Base-by-base conservation (phyloP, 192 early-diverging fungal species). In the Bifiguratus adelaidae region DNA sequence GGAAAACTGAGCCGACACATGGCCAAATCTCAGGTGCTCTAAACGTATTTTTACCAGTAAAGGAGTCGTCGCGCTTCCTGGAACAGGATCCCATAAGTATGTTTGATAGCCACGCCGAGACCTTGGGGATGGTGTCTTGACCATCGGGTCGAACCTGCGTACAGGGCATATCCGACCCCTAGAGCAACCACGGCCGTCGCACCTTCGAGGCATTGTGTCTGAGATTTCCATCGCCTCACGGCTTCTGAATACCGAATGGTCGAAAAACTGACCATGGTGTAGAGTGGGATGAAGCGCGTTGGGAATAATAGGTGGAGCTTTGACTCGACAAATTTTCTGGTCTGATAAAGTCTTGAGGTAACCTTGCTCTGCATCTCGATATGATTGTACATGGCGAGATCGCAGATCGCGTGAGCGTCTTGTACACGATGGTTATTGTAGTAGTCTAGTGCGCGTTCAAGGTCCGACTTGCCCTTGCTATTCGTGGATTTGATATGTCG, bases 201-300 rank as follows among this genome's bases (percentile, higher is more conserved):
- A n/a, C n/a, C n/a, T n/a, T n/a, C n/a, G n/a, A 77, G 46, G 72
- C 71, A 80, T 34, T 53, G 69, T 19, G 58, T 60, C 49, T 81
- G 78, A 0, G 53, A 27, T 29, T 75, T 53, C 53, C 70, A 71
- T 3, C 67, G 63, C 3, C 41, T 30, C 33, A 74, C 57, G 3
- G 78, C 82, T 8, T 87, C 72, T 1, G 84, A 73, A 65, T 98
- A 98, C 7, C 85, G 91, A 4, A 87, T 80, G 11, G 81, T 80
- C 11, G 88, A 80, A 56, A 98, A 98, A 41, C 82, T 85, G 40
- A 98, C 87, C 92, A 98, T 95, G 15, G 90, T 90, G 51, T 98
- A 98, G 4, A 98, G 71, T 33, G 95, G 95, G 45, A 89, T 85
- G 23, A 95, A 61, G 7, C 38, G 35, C 3, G 44, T 51, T 2